Conservation (phyloP, 495 filamentous ascomycete genomes). For the Aspergillus leporis region DNA sequence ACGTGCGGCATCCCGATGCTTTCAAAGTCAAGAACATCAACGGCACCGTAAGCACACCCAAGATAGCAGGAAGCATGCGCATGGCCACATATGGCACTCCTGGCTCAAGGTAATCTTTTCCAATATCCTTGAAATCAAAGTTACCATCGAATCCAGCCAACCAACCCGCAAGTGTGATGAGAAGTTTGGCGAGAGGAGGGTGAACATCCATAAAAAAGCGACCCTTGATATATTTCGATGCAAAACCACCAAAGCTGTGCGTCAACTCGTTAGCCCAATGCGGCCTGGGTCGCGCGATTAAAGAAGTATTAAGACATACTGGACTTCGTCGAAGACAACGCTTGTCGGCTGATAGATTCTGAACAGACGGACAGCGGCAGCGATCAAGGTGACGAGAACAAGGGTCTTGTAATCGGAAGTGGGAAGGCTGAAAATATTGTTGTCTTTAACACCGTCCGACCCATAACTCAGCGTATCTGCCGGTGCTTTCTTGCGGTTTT, state of each 20-base stretch:
- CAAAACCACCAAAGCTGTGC: constrained; percentile 91
- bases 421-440: constrained; percentile 62
- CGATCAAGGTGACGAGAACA: constrained; percentile 69
- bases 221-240: constrained; percentile 98
- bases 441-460: constrained; percentile 54
- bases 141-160: constrained; percentile 91
- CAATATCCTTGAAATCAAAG: constrained; percentile 99
- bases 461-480: constrained; percentile 38
- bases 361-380: constrained; percentile 81
- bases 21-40: constrained; percentile 94
- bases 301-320: constrained; percentile 60
- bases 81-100: constrained; percentile 97
- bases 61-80: constrained; percentile 87
- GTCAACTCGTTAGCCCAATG: constrained; percentile 6
- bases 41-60: constrained; percentile 83
- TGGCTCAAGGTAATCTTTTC: constrained; percentile 95
- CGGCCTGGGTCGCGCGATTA: background rate
- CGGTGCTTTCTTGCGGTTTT: constrained; percentile 37
- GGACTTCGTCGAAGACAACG: constrained; percentile 98
- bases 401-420: constrained; percentile 78
- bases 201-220: constrained; percentile 99
- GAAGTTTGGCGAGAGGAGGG: constrained; percentile 92
- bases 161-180: constrained; percentile 94
- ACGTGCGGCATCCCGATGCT: constrained; percentile 83
- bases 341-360: constrained; percentile 94